Evolutionary conservation across 192 early-diverging fungal species (phyloP).

Genomic region (Gamsiella multidivaricata): DNA sequence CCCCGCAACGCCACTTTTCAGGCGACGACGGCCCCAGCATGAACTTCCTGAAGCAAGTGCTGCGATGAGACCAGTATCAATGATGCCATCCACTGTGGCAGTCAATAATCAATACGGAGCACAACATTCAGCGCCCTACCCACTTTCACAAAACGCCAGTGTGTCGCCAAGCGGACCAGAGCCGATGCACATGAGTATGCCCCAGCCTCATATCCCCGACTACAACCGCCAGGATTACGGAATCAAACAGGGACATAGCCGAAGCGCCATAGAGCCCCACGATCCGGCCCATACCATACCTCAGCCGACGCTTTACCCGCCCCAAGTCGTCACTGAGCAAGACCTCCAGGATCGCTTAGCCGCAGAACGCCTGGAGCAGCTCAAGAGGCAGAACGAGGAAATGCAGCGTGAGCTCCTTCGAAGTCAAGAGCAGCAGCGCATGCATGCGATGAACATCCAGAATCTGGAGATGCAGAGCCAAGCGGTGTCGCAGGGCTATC

Average conservation of each 20-base stretch:
- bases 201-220: constrained; percentile 17
- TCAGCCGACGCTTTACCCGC: constrained; percentile 39
- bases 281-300: constrained; percentile 11
- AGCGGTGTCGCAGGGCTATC: constrained; percentile 6
- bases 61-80: not conserved
- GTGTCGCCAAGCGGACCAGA: not conserved
- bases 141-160: not conserved
- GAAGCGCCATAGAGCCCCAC: constrained; percentile 1
- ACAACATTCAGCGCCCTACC: constrained; percentile 1
- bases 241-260: not conserved
- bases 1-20: constrained; percentile 25
- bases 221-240: constrained; percentile 7
- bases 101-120: constrained; percentile 5
- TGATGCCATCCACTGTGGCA: not conserved
- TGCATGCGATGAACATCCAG: constrained; percentile 20
- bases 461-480: constrained; percentile 33
- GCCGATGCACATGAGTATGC: constrained; percentile 36
- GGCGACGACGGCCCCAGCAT: constrained; percentile 9
- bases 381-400: constrained; percentile 36
- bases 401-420: constrained; percentile 26
- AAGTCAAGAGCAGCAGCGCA: constrained; percentile 16
- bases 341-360: constrained; percentile 27
- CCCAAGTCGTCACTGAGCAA: constrained; percentile 36
- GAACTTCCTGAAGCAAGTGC: not conserved
- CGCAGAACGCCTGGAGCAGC: constrained; percentile 26